phyloP scores from a whole-genome alignment of 345 rosid species.

The Linum usitatissimum region DNA sequence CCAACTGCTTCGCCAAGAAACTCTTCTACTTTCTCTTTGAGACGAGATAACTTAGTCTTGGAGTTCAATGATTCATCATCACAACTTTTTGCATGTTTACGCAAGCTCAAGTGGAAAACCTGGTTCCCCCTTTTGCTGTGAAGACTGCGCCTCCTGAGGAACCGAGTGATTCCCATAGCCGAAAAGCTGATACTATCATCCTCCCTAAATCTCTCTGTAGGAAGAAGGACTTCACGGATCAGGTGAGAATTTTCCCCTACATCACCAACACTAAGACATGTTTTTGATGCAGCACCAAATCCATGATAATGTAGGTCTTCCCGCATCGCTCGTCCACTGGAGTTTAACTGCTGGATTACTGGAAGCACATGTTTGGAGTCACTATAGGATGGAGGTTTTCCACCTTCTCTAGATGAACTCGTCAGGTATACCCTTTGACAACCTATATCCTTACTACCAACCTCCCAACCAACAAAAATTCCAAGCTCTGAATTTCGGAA shows the following conservation, averaged over 20 bases:
- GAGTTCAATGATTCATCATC: constrained; percentile 52
- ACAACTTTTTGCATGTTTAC: constrained; percentile 25
- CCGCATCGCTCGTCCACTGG: constrained; percentile 22
- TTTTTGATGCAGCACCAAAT: constrained; percentile 38
- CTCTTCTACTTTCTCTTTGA: constrained; percentile 34
- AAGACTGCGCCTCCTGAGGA: constrained; percentile 36
- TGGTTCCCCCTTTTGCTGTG: constrained; percentile 24
- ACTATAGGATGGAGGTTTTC: constrained; percentile 8
- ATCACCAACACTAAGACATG: constrained; percentile 21
- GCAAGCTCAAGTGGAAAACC: constrained; percentile 51
- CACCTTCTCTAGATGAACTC: constrained; percentile 20
- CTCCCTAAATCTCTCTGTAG: constrained; percentile 37
- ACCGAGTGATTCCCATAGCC: constrained; percentile 69
- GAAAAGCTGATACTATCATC: constrained; percentile 70
- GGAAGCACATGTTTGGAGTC: constrained; percentile 17
- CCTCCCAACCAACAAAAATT: constrained; percentile 57
- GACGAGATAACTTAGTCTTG: constrained; percentile 17
- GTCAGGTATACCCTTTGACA: constrained; percentile 29
- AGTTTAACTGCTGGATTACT: constrained; percentile 20
- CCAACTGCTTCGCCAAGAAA: constrained; percentile 61
- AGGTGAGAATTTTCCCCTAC: constrained; percentile 27
- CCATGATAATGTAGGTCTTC: constrained; percentile 35
- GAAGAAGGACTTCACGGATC: constrained; percentile 50
- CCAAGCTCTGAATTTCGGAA: constrained; percentile 52
- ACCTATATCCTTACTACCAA: constrained; percentile 58